These are phyloP conservation scores for Nicotiana otophora DNA, from an alignment of 257 asterid genomes.

Conservation along the genomic window DNA sequence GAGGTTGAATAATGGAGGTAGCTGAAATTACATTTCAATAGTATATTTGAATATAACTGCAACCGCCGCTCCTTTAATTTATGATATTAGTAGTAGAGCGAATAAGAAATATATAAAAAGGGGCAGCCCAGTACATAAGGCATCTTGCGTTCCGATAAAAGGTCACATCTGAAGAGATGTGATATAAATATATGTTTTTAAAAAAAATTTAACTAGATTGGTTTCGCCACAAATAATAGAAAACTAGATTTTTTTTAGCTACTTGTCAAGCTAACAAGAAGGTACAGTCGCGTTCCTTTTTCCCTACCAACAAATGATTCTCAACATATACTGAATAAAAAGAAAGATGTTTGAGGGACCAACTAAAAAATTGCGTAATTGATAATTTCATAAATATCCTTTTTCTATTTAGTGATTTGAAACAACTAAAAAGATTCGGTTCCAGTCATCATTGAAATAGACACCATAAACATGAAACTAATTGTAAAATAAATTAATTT, in stretches of 20 bases:
- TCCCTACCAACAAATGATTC: not conserved
- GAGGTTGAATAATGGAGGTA: slow-evolving; percentile 83
- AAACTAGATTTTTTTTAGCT: too few species aligned
- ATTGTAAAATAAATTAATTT: not conserved
- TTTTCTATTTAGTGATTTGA: not conserved
- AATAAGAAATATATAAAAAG: too few species aligned
- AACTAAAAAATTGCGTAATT: not conserved
- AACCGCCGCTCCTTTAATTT: too few species aligned
- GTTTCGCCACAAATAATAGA: too few species aligned
- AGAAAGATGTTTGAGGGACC: not conserved
- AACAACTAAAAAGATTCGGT: not conserved
- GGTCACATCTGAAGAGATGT: too few species aligned
- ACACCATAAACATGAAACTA: not conserved
- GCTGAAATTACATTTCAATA: slow-evolving; percentile 32
- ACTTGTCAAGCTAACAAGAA: too few species aligned
- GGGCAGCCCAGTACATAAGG: too few species aligned
- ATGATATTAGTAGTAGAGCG: too few species aligned
- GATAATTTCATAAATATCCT: not conserved
- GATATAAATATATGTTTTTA: too few species aligned
- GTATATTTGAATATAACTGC: too few species aligned
- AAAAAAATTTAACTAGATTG: too few species aligned
- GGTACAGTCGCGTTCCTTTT: not conserved
- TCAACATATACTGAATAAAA: not conserved
- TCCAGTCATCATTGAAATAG: not conserved
- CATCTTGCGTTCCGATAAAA: too few species aligned